Conservation (phyloP, 2,329 filamentous ascomycete genomes). For the Sporothrix schenckii region DNA sequence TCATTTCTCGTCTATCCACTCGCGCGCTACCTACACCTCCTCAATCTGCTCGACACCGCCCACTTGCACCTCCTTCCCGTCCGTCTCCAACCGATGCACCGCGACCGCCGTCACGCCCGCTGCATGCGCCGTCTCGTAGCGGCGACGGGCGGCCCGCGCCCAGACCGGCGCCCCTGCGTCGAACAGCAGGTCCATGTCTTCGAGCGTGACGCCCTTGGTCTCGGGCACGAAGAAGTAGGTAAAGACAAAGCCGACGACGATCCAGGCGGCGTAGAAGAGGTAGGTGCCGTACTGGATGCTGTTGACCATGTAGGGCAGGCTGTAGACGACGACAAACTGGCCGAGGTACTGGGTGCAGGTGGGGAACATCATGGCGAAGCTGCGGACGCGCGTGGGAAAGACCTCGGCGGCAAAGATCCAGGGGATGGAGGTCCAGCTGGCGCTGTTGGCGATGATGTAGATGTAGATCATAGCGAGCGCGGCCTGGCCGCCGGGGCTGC, state of each 20-base stretch:
- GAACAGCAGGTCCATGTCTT: slow-evolving; percentile 41
- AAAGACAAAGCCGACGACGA: slow-evolving; percentile 40
- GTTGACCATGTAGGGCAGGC: slow-evolving; percentile 40
- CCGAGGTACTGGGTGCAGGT: slow-evolving; percentile 42
- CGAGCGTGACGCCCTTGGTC: slow-evolving; percentile 39
- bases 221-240: slow-evolving; percentile 37
- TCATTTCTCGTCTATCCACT: too few species aligned
- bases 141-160: slow-evolving; percentile 2
- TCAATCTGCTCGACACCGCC: slow-evolving; percentile 2
- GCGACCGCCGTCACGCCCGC: slow-evolving; percentile 19
- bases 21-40: background rate
- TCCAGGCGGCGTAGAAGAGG: slow-evolving; percentile 35
- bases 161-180: slow-evolving; percentile 4
- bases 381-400: slow-evolving; percentile 40
- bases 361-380: slow-evolving; percentile 39
- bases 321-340: slow-evolving; percentile 42
- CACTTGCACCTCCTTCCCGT: slow-evolving; percentile 1
- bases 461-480: slow-evolving; percentile 41
- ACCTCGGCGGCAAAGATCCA: slow-evolving; percentile 37
- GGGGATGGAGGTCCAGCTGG: slow-evolving; percentile 41
- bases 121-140: slow-evolving; percentile 23
- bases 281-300: slow-evolving; percentile 30
- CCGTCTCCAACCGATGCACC: background rate
- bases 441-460: slow-evolving; percentile 37
- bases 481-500: slow-evolving; percentile 31